These are phyloP conservation scores for Hypholoma sublateritium DNA, from an alignment of 768 basidiomycete genomes.

Conservation along the genomic window DNA sequence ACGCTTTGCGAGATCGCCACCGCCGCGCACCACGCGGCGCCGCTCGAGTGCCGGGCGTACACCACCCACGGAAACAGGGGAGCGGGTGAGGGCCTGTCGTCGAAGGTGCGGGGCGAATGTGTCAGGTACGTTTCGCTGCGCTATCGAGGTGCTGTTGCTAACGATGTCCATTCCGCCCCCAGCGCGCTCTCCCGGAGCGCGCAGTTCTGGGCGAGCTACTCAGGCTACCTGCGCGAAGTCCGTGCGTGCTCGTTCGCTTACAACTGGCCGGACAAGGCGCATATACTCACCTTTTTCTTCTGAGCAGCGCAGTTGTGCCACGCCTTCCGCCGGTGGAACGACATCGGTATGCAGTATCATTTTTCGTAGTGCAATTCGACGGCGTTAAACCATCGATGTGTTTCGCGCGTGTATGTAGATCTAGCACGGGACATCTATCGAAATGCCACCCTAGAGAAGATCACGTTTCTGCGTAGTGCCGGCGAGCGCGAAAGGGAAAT, in stretches of 20 bases:
- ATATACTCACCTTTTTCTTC: conserved; percentile 8
- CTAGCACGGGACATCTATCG: conserved; percentile 63
- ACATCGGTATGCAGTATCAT: conserved; percentile 52
- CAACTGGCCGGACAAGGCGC: background rate
- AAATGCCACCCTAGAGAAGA: conserved; percentile 62
- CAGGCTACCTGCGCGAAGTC: conserved; percentile 78
- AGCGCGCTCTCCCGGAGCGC: conserved; percentile 77
- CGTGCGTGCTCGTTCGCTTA: conserved; percentile 44
- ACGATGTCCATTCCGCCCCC: background rate
- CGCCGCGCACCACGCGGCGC: conserved; percentile 63
- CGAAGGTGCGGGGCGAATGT: conserved; percentile 35
- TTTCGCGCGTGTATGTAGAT: conserved; percentile 5
- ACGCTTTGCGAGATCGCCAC: conserved; percentile 81
- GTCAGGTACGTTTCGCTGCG: conserved; percentile 27
- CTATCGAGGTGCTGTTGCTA: background rate
- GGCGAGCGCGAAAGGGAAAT: conserved; percentile 41
- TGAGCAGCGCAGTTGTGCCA: conserved; percentile 70
- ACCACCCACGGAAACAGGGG: conserved; percentile 9
- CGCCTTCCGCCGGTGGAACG: conserved; percentile 72
- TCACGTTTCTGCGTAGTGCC: conserved; percentile 47
- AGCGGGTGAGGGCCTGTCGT: conserved; percentile 3
- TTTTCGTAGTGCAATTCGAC: background rate
- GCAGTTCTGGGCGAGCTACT: conserved; percentile 86
- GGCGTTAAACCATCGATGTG: background rate
- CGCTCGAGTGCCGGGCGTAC: conserved; percentile 60